These are phyloP conservation scores for Candida vaughaniae DNA, from an alignment of 805 yeast species.

Conservation along the genomic window DNA sequence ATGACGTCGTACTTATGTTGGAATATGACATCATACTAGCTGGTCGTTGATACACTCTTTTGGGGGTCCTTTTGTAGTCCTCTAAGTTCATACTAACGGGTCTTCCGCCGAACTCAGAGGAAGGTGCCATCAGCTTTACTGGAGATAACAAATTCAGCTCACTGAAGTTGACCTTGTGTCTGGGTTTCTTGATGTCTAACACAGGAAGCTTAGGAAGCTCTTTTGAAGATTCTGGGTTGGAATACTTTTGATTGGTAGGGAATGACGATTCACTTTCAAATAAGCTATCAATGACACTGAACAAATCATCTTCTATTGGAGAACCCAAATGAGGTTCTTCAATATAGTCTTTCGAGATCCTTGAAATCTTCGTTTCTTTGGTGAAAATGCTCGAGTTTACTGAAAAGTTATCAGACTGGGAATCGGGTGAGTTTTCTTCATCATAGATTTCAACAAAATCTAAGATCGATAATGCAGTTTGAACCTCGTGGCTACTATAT, in stretches of 20 bases:
- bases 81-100: constrained; percentile 11
- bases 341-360: constrained; percentile 6
- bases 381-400: constrained; percentile 2
- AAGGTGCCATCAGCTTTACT: not conserved
- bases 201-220: constrained; percentile 5
- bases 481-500: constrained; percentile 2
- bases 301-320: not conserved
- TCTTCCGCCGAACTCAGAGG: not conserved
- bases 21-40: constrained; percentile 10
- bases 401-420: not conserved
- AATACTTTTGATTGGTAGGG: no score
- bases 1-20: constrained; percentile 6
- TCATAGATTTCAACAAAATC: constrained; percentile 10
- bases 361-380: constrained; percentile 3
- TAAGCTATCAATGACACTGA: constrained; percentile 7
- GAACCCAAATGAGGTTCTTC: constrained; percentile 2
- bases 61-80: not conserved
- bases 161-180: not conserved
- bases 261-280: constrained; percentile 1
- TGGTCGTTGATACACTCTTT: constrained; percentile 4
- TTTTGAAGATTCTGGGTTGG: not conserved
- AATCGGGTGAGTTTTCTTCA: constrained; percentile 1
- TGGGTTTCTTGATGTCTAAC: constrained; percentile 2
- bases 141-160: not conserved
- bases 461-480: constrained; percentile 7